These are phyloP conservation scores for Symbiodinium pilosum DNA, from an alignment of 73 alveolate species.

Conservation along the genomic window DNA sequence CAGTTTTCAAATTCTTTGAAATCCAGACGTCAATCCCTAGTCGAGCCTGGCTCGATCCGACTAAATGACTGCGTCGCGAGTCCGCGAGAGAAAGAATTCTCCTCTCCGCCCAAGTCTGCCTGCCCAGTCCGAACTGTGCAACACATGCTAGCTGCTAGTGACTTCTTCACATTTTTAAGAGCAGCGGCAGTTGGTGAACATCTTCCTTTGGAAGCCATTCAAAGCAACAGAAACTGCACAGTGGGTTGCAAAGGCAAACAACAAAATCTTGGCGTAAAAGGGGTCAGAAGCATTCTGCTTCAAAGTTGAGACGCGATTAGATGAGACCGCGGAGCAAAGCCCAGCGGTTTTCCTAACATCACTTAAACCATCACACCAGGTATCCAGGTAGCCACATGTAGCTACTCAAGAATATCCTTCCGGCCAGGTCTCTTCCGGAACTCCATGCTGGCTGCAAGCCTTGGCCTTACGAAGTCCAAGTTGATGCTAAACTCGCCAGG, in stretches of 20 bases:
- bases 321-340: neutral
- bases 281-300: neutral
- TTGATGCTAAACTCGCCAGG: slow-evolving; percentile 22
- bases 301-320: no score
- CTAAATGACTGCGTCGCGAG: neutral
- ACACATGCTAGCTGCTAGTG: no score
- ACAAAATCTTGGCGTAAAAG: neutral
- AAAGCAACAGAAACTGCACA: neutral
- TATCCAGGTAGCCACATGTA: neutral
- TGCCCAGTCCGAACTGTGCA: no score
- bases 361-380: no score
- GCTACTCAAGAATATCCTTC: neutral
- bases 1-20: no score
- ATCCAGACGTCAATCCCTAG: neutral
- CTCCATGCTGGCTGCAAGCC: neutral
- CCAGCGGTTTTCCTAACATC: no score
- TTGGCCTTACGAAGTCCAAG: neutral
- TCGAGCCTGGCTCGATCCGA: neutral
- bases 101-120: slow-evolving; percentile 7
- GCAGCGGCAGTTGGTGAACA: no score
- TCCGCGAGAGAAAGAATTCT: neutral
- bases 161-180: no score
- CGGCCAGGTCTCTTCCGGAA: neutral
- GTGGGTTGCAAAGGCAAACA: neutral
- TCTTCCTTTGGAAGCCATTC: neutral